Evolutionary conservation across 768 basidiomycete genomes (phyloP), one percentile per base, ranked within the genome.

Genomic region (Lactarius quietus): DNA sequence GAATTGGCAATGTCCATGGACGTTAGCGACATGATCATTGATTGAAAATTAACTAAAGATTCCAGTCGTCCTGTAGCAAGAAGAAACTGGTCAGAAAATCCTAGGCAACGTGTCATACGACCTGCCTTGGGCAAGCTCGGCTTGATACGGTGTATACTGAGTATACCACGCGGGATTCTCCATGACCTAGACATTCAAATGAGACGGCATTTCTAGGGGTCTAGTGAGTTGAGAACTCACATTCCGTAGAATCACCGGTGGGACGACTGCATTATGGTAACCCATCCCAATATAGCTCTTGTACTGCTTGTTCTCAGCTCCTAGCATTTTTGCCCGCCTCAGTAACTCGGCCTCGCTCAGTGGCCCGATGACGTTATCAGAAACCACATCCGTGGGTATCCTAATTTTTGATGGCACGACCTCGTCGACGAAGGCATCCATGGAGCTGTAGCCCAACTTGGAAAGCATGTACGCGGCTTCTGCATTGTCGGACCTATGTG

Each of bases 121-220:
- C 78, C 29, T 71, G 90, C 93, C 96, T 86, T 99, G 96, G n/a
- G 96, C 88, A 75, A 98, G 90, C 81, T 99, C 96, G 1, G 96
- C 95, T 72, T 97, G 94, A 77, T 95, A 95, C 1, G 94, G 93
- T 0, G 95, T 95, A 75, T 96, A 95, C 18, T 90, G 93, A 7
- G 95, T 98, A 76, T 98, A 98, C 96, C 96, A 99, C 4, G 90
- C 93, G 31, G 95, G 96, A 73, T 96, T 98, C 77, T 99, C 95
- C 80, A 89, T 87, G 66, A 93, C 79, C 92, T 92, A 54, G 28
- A 56, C 10, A 68, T 35, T 51, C 14, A 48, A 41, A 23, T 61
- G 57, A 60, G 59, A 29, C 18, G 4, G 28, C 20, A 35, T 51
- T 48, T 31, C 31, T 1, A 15, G 18, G 3, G 15, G 57, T 58